Percentiles rank a stretch among this genome's conserved stretches.
Conservation (phyloP, 1,284 basidiomycete genomes). For the Vanrija pseudolonga region DNA sequence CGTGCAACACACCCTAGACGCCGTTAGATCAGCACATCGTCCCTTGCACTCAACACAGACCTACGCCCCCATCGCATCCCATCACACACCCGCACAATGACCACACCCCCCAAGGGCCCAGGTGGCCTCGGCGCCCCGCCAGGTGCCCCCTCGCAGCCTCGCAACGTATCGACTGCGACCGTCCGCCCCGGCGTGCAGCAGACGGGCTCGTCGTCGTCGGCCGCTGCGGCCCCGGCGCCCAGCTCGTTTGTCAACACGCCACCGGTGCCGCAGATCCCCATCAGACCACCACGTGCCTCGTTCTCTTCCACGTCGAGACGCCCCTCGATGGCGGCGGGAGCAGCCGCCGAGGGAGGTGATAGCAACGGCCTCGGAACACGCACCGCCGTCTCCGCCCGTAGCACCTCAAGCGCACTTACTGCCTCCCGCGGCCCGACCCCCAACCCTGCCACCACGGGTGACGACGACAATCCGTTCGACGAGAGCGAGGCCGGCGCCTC, state of each 20-base stretch:
- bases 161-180: no score
- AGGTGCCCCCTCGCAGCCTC: no score
- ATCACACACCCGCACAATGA: no score
- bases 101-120: no score
- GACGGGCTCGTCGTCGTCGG: no score
- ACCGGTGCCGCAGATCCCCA: slow-evolving; percentile 11
- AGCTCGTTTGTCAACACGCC: slow-evolving; percentile 9
- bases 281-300: background rate
- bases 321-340: background rate
- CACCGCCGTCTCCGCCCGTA: background rate
- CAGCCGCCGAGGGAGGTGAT: background rate
- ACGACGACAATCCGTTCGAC: background rate
- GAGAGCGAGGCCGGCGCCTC: background rate
- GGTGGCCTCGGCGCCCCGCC: no score
- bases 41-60: no score
- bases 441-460: background rate
- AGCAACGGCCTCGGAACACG: slow-evolving; percentile 6
- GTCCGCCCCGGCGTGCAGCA: no score
- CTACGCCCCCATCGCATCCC: no score
- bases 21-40: no score
- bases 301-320: slow-evolving; percentile 2
- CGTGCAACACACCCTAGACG: no score
- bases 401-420: slow-evolving; percentile 9
- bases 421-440: slow-evolving; percentile 1
- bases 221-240: no score